These are phyloP conservation scores for Glomus cerebriforme DNA, from an alignment of 192 early-diverging fungal genomes.

Conservation along the genomic window DNA sequence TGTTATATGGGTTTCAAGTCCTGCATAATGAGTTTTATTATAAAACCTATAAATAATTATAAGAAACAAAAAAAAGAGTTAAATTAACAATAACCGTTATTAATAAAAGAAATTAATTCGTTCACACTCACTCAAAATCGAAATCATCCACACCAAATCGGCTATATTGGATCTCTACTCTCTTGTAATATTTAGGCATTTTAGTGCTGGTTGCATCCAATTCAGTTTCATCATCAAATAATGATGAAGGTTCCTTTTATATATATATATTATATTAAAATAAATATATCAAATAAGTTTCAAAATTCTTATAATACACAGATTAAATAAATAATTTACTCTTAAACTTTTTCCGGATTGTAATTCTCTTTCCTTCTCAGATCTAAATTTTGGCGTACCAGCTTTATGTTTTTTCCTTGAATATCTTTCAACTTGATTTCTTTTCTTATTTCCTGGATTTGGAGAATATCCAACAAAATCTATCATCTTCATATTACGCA, in stretches of 20 bases:
- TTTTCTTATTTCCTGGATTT: constrained; percentile 70
- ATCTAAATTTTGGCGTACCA: constrained; percentile 76
- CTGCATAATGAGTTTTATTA: constrained; percentile 84
- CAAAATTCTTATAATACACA: neutral
- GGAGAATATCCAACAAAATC: constrained; percentile 95
- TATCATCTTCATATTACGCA: constrained; percentile 82
- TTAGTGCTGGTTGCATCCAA: constrained; percentile 42
- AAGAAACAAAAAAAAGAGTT: neutral
- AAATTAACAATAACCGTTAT: neutral
- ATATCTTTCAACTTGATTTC: constrained; percentile 72
- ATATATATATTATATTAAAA: no score
- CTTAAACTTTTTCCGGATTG: constrained; percentile 49
- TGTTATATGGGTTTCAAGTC: constrained; percentile 87
- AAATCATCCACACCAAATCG: constrained; percentile 98
- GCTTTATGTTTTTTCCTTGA: constrained; percentile 42
- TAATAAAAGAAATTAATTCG: neutral
- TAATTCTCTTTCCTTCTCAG: constrained; percentile 76
- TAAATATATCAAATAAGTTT: neutral
- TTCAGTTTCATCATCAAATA: constrained; percentile 37
- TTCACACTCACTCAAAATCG: constrained; percentile 78
- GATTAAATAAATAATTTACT: neutral
- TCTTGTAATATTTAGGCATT: constrained; percentile 71
- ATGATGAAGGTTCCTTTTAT: neutral
- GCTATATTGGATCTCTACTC: constrained; percentile 86
- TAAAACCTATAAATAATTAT: constrained; percentile 60